Percentiles rank a stretch among this genome's conserved stretches.
Evolutionary conservation across 2,329 filamentous ascomycete genomes (phyloP).

Genomic region (Cercospora citrullina): DNA sequence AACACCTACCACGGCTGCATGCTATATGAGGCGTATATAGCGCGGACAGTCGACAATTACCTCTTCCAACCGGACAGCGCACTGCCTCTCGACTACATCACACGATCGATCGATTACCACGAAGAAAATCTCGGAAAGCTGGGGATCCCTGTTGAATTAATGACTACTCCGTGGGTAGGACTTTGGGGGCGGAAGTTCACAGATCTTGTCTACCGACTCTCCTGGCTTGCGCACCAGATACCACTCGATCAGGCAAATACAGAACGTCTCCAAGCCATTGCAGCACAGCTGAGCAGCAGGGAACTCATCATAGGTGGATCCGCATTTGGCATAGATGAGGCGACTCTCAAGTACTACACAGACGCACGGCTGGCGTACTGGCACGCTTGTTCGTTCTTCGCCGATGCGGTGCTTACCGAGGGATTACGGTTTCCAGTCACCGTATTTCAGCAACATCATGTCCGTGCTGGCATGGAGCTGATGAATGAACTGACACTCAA

Average conservation of each 20-base stretch:
- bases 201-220: not conserved
- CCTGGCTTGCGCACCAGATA: slow-evolving; percentile 7
- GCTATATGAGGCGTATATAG: slow-evolving; percentile 29
- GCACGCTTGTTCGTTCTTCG: slow-evolving; percentile 2
- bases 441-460: not conserved
- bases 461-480: not conserved
- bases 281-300: not conserved
- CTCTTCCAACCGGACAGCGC: slow-evolving; percentile 21
- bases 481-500: not conserved
- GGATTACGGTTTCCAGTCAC: not conserved
- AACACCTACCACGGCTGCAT: slow-evolving; percentile 19
- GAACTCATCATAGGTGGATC: not conserved
- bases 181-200: not conserved
- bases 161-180: slow-evolving; percentile 3
- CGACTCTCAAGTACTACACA: not conserved
- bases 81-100: slow-evolving; percentile 15
- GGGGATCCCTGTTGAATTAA: not conserved
- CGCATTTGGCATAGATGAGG: not conserved
- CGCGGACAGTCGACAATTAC: slow-evolving; percentile 22
- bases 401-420: not conserved
- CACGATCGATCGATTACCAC: not conserved
- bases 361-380: not conserved
- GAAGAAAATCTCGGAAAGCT: not conserved
- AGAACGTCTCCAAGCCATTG: not conserved
- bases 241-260: not conserved